Evolutionary conservation across 257 asterid species (phyloP).

Genomic region (Pogostemon cablin): DNA sequence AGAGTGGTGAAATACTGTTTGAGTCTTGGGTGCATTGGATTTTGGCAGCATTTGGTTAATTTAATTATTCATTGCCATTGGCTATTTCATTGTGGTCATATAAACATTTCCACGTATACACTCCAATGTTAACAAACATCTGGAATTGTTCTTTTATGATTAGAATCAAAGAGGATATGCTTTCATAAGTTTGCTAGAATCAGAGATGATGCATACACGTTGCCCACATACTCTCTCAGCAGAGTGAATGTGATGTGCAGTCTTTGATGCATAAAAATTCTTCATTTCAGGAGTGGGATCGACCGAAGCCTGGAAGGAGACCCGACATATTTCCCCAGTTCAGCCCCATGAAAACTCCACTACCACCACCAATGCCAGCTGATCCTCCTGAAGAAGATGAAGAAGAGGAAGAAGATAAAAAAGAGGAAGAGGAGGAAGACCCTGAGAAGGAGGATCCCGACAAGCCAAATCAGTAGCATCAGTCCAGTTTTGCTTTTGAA

Average conservation of each 20-base stretch:
- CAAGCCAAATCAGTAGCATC: conserved; percentile 29
- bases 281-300: conserved; percentile 71
- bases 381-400: conserved; percentile 79
- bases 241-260: not conserved
- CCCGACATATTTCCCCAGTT: conserved; percentile 85
- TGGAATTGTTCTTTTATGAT: not conserved
- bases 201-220: not conserved
- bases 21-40: not conserved
- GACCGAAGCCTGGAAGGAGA: conserved; percentile 74
- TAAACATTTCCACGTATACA: not conserved
- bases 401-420: conserved; percentile 61
- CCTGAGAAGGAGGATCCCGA: conserved; percentile 50
- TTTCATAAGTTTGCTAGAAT: not conserved
- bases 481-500: conserved; percentile 9
- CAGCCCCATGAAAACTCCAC: conserved; percentile 93
- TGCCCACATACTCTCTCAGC: not conserved
- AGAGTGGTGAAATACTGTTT: not conserved
- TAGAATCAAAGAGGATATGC: not conserved
- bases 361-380: conserved; percentile 74
- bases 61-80: not conserved
- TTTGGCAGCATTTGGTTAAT: not conserved
- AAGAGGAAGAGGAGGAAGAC: conserved; percentile 64
- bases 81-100: not conserved
- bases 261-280: not conserved
- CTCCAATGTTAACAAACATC: not conserved